Conservation (phyloP, 108 stramenopile genomes). For the Nitzschia sp. region DNA sequence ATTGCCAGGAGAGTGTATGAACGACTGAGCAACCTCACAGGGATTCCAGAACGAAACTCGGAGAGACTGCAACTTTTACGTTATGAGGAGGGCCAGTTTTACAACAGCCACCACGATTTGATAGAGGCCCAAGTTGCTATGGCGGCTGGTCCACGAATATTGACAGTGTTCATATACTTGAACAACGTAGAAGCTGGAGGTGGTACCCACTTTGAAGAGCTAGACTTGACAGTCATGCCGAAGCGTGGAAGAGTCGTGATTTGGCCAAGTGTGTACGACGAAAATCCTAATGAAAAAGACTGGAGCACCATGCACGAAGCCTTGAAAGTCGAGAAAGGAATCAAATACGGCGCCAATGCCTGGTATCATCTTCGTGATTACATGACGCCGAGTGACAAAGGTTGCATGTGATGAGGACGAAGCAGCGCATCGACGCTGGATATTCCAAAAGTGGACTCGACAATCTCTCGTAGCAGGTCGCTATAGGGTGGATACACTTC, state of each 20-base stretch:
- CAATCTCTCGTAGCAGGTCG: too few relatives aligned
- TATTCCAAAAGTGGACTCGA: too few relatives aligned
- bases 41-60: conserved; percentile 37
- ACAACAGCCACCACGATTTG: conserved; percentile 44
- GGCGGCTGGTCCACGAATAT: conserved; percentile 62
- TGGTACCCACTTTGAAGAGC: conserved; percentile 68
- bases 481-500: too few relatives aligned
- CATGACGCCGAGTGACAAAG: conserved; percentile 14
- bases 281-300: conserved; percentile 56
- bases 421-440: too few relatives aligned
- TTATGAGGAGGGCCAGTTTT: conserved; percentile 26
- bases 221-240: conserved; percentile 64
- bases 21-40: conserved; percentile 54
- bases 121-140: conserved; percentile 25
- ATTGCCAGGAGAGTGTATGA: conserved; percentile 38
- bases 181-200: conserved; percentile 91
- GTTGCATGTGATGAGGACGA: too few relatives aligned
- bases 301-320: conserved; percentile 82
- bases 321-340: conserved; percentile 70
- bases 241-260: conserved; percentile 74
- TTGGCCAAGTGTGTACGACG: conserved; percentile 79
- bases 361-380: conserved; percentile 80
- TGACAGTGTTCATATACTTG: conserved; percentile 88
- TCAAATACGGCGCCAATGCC: conserved; percentile 88
- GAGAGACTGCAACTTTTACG: conserved; percentile 68